A percentile compares a stretch with the other conserved stretches of the same genome.
Conservation (phyloP, 2,329 filamentous ascomycete species). For the Trichoderma cornu-damae region DNA sequence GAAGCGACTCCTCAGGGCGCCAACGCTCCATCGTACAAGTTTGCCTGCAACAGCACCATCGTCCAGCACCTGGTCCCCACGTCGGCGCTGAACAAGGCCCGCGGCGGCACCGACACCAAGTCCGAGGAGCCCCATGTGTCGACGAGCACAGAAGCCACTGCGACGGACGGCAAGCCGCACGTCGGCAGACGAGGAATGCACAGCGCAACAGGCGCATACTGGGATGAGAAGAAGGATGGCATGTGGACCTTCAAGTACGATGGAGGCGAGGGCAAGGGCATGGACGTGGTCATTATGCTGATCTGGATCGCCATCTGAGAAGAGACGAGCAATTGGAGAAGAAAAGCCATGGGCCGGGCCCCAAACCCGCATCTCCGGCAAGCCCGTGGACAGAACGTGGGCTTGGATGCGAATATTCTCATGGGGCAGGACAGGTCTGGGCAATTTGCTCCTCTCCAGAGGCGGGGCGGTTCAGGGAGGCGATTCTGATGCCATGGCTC, state of each 20-base stretch:
- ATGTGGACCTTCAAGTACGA: conserved; percentile 90
- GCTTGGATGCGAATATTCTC: not conserved
- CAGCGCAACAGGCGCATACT: conserved; percentile 77
- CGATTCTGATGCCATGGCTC: not conserved
- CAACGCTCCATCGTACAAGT: conserved; percentile 71
- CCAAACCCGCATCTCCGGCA: not conserved
- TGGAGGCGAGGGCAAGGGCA: conserved; percentile 58
- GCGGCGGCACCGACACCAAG: conserved; percentile 44
- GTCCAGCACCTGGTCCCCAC: conserved; percentile 83
- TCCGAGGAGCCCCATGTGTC: conserved; percentile 50
- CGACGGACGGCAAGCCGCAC: conserved; percentile 62
- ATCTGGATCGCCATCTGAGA: conserved; percentile 70
- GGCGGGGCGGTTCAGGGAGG: conserved; percentile 13
- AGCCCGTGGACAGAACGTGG: not conserved
- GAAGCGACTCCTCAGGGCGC: conserved; percentile 59
- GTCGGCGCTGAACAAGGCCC: conserved; percentile 57
- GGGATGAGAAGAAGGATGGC: conserved; percentile 85
- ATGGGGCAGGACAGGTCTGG: not conserved
- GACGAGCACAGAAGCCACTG: conserved; percentile 49
- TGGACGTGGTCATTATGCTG: conserved; percentile 66
- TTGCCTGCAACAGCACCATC: conserved; percentile 95
- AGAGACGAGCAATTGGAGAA: not conserved
- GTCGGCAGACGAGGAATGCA: conserved; percentile 88
- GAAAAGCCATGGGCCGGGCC: not conserved
- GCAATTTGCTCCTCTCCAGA: not conserved